phyloP scores from a whole-genome alignment of 2,329 filamentous ascomycete species.

The Cercospora zeae-maydis region DNA sequence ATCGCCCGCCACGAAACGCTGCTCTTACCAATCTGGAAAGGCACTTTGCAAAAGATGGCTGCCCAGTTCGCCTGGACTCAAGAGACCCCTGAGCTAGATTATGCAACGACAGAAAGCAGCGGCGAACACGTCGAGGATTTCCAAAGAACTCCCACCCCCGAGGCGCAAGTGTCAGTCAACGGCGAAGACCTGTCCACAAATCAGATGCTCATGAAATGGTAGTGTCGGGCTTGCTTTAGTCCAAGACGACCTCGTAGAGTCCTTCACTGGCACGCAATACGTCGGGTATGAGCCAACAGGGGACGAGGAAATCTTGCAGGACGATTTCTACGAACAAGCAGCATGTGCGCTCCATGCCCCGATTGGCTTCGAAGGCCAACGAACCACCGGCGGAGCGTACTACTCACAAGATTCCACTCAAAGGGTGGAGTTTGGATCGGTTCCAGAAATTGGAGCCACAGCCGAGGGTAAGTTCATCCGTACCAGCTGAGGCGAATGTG shows the following conservation, averaged over 20 bases:
- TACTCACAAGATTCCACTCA: background rate
- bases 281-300: background rate
- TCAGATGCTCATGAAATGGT: background rate
- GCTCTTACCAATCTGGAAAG: background rate
- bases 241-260: background rate
- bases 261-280: background rate
- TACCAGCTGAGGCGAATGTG: background rate
- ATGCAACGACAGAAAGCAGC: background rate
- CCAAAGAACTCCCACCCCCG: background rate
- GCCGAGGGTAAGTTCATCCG: background rate
- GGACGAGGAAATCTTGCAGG: background rate
- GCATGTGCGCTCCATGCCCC: background rate
- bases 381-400: background rate
- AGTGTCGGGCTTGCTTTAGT: background rate
- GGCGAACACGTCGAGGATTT: background rate
- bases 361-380: slow-evolving; percentile 1
- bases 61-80: background rate
- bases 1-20: background rate
- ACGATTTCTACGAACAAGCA: background rate
- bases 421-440: background rate
- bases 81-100: background rate
- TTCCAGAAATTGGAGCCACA: background rate
- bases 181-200: background rate
- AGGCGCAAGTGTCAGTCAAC: background rate
- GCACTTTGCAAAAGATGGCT: background rate